Evolutionary conservation across 2,329 filamentous ascomycete genomes (phyloP).

Genomic region (Atkinsonella hypoxylon): DNA sequence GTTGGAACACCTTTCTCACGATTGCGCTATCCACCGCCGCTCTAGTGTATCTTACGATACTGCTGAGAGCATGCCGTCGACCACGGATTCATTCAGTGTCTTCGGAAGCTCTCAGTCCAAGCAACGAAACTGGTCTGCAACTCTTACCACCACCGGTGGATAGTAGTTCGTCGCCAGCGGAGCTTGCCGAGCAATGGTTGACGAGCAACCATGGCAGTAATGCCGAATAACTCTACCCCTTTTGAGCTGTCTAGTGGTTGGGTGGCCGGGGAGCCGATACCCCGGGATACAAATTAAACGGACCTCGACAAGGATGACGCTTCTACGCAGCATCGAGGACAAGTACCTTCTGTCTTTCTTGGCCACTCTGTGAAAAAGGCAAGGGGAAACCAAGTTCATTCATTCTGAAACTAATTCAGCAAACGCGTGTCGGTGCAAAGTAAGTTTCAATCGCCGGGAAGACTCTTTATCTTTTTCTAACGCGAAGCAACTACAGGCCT

Average conservation of each 20-base stretch:
- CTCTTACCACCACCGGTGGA: background rate
- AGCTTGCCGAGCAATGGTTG: background rate
- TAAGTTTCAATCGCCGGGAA: background rate
- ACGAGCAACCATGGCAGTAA: background rate
- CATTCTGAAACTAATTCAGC: background rate
- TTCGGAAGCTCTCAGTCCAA: background rate
- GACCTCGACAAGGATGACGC: background rate
- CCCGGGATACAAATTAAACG: background rate
- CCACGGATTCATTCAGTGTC: background rate
- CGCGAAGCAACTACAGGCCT: background rate
- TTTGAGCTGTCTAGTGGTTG: background rate
- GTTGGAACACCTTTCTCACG: background rate
- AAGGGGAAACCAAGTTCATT: slow-evolving; percentile 1
- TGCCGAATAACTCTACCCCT: background rate
- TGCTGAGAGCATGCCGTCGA: background rate
- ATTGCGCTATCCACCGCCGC: background rate
- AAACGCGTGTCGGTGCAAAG: background rate
- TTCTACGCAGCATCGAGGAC: background rate
- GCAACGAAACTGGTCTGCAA: background rate
- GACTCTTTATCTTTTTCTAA: too few species aligned
- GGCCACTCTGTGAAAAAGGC: background rate
- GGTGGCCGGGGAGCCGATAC: background rate
- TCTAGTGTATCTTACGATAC: background rate
- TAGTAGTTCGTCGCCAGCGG: background rate
- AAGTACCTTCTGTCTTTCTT: background rate